phyloP scores from a whole-genome alignment of 2,329 filamentous ascomycete genomes.

The Trichoderma atrobrunneum region DNA sequence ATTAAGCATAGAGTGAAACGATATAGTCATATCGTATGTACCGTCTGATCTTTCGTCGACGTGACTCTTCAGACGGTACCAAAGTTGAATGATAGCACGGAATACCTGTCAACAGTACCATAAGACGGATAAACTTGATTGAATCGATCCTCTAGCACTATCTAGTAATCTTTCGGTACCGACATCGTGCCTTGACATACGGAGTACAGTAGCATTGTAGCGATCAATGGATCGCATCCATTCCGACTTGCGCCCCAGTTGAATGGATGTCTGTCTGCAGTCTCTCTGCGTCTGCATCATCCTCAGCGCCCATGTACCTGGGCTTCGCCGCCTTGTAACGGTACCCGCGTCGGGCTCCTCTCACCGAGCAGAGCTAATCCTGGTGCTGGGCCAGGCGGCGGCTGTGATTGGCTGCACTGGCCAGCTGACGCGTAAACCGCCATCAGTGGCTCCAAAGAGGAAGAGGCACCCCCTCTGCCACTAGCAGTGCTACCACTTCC shows the following conservation, averaged over 20 bases:
- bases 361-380: constrained; percentile 23
- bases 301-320: constrained; percentile 14
- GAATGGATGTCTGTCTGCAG: not conserved
- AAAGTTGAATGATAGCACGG: not conserved
- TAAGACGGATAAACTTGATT: not conserved
- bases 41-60: not conserved
- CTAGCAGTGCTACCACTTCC: constrained; percentile 8
- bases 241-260: not conserved
- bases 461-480: constrained; percentile 22
- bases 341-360: constrained; percentile 26
- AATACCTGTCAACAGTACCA: not conserved
- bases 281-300: not conserved
- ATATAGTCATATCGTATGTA: not conserved
- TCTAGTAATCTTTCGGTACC: not conserved
- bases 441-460: constrained; percentile 23
- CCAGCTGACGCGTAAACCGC: constrained; percentile 41
- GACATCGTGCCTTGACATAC: not conserved
- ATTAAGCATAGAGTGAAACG: not conserved
- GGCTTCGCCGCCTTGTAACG: constrained; percentile 25
- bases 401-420: constrained; percentile 31
- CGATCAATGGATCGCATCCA: not conserved
- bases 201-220: not conserved
- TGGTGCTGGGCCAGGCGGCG: constrained; percentile 22
- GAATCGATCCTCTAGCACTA: not conserved
- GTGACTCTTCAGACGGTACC: not conserved